These are phyloP conservation scores for Fusarium udum DNA, from an alignment of 2,329 filamentous ascomycete genomes.

Conservation along the genomic window DNA sequence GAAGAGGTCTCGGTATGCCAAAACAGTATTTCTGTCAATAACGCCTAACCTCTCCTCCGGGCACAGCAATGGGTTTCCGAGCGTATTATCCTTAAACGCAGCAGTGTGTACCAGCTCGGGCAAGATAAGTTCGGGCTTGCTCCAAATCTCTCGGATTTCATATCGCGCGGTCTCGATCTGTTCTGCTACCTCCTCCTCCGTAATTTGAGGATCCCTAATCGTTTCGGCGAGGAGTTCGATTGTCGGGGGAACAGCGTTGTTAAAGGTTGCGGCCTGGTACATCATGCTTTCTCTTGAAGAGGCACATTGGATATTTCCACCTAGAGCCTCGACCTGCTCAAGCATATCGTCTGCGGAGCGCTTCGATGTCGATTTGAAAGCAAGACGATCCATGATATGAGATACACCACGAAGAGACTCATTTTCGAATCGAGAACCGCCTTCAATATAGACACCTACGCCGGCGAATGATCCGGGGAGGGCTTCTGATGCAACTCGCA, in stretches of 20 bases:
- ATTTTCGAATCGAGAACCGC: constrained; percentile 93
- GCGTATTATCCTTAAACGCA: constrained; percentile 93
- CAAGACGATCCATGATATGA: constrained; percentile 94
- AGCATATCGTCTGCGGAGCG: constrained; percentile 85
- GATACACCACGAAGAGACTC: constrained; percentile 85
- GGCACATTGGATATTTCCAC: constrained; percentile 96
- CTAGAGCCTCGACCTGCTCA: constrained; percentile 85
- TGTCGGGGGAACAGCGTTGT: constrained; percentile 84
- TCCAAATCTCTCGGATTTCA: constrained; percentile 97
- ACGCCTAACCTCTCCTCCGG: constrained; percentile 80
- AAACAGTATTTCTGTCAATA: constrained; percentile 79
- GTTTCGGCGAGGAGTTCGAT: constrained; percentile 91
- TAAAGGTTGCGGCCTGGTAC: constrained; percentile 99
- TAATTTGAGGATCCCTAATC: constrained; percentile 85
- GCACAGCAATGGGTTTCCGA: constrained; percentile 92
- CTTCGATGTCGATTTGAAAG: constrained; percentile 86
- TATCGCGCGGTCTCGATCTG: constrained; percentile 94
- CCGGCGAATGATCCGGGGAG: constrained; percentile 94
- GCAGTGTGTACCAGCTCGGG: constrained; percentile 96
- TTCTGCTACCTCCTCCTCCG: constrained; percentile 83
- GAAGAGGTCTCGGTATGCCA: constrained; percentile 83
- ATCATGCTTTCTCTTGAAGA: constrained; percentile 95
- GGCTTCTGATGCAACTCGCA: constrained; percentile 94
- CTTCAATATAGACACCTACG: constrained; percentile 94
- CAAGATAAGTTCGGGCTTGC: constrained; percentile 93